phyloP scores from a whole-genome alignment of 1,284 basidiomycete genomes.

The Ceratobasidium papillatum region DNA sequence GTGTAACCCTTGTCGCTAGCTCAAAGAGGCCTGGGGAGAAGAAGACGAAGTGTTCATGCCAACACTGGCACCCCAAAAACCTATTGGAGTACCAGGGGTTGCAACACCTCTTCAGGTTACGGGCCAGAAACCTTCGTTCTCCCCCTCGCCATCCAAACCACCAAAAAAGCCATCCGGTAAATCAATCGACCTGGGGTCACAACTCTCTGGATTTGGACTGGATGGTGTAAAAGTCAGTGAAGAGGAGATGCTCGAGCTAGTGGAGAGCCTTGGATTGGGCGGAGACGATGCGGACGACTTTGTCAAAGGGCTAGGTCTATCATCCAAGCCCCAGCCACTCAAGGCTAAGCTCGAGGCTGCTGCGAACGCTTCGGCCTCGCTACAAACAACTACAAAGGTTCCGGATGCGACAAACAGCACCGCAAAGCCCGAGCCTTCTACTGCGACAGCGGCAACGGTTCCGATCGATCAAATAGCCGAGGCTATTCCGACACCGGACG shows the following conservation, averaged over 20 bases:
- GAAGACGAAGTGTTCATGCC: constrained; percentile 60
- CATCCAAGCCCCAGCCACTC: constrained; percentile 16
- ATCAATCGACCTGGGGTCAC: constrained; percentile 70
- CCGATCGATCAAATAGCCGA: constrained; percentile 4
- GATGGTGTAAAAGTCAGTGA: constrained; percentile 76
- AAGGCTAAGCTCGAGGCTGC: constrained; percentile 23
- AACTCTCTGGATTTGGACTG: constrained; percentile 72
- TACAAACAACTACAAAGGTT: constrained; percentile 10
- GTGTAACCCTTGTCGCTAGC: constrained; percentile 43
- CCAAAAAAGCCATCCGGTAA: constrained; percentile 58
- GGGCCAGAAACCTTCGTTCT: constrained; percentile 64
- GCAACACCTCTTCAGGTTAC: constrained; percentile 77
- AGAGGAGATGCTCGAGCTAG: constrained; percentile 71
- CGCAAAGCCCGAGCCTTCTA: constrained; percentile 7
- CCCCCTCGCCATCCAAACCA: constrained; percentile 53
- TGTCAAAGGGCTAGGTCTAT: constrained; percentile 62
- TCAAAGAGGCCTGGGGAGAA: constrained; percentile 69
- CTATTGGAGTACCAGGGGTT: constrained; percentile 80
- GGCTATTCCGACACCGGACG: constrained; percentile 1
- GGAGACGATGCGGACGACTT: constrained; percentile 75
- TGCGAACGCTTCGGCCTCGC: neutral
- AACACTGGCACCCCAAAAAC: constrained; percentile 60
- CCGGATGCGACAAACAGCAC: neutral
- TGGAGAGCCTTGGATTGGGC: constrained; percentile 74
- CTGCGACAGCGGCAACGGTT: neutral